These are phyloP conservation scores for Torrubiellomyces zombiae DNA, from an alignment of 2,329 filamentous ascomycete genomes.

Conservation along the genomic window DNA sequence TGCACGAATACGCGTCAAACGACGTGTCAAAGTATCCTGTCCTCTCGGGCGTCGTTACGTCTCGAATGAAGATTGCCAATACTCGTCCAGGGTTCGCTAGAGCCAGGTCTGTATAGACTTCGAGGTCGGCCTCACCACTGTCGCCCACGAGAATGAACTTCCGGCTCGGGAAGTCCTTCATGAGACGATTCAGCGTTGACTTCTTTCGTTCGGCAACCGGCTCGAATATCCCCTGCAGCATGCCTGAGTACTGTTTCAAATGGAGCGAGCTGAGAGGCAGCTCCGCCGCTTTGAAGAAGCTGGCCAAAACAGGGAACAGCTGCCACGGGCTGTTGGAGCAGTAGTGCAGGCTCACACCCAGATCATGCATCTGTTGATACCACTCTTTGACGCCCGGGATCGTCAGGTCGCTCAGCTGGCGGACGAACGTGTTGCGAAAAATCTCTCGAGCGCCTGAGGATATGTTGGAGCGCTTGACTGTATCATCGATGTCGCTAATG, in stretches of 20 bases:
- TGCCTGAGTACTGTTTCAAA: constrained; percentile 88
- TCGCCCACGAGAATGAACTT: constrained; percentile 88
- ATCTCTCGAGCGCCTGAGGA: constrained; percentile 77
- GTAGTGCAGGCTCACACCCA: constrained; percentile 85
- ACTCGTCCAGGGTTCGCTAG: constrained; percentile 69
- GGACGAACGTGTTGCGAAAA: constrained; percentile 88
- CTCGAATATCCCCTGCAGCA: constrained; percentile 96
- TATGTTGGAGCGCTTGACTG: constrained; percentile 90
- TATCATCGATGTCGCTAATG: constrained; percentile 97
- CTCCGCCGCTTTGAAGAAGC: constrained; percentile 65
- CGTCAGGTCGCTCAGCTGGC: constrained; percentile 64
- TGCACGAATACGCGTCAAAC: constrained; percentile 15
- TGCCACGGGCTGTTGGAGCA: constrained; percentile 99
- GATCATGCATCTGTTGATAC: constrained; percentile 61
- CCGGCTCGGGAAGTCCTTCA: constrained; percentile 76
- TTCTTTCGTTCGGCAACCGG: constrained; percentile 92
- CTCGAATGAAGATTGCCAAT: constrained; percentile 79
- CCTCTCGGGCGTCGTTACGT: constrained; percentile 67
- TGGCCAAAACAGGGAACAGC: constrained; percentile 74
- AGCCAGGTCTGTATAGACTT: constrained; percentile 92
- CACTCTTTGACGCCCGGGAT: constrained; percentile 81
- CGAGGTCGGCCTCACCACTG: constrained; percentile 89
- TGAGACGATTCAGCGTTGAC: constrained; percentile 66
- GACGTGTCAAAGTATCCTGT: constrained; percentile 61
- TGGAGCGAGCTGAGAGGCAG: constrained; percentile 83